Percentiles rank a stretch among this genome's conserved stretches.
phyloP scores from a whole-genome alignment of 2,329 filamentous ascomycete genomes.

The Chrysoporthe austroafricana region DNA sequence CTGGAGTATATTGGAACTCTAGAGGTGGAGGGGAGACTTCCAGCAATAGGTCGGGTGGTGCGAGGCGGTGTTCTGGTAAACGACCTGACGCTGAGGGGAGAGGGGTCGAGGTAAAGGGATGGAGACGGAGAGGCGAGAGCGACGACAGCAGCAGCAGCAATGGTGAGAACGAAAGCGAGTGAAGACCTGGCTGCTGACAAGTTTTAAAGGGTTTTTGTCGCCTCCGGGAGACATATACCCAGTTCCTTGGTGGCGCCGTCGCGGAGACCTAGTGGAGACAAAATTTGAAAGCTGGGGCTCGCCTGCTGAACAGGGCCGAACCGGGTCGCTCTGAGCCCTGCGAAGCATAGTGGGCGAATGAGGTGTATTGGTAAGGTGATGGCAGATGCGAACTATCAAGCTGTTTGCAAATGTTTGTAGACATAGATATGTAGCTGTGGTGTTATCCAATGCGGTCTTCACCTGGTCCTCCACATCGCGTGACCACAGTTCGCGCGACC shows the following conservation, averaged over 20 bases:
- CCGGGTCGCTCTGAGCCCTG: conserved; percentile 6
- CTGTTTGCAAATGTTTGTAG: conserved; percentile 28
- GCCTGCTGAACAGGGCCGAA: conserved; percentile 21
- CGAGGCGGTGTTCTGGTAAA: not conserved
- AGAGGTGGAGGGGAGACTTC: not conserved
- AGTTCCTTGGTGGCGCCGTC: conserved; percentile 15
- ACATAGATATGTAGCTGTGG: conserved; percentile 18
- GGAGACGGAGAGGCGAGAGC: not conserved
- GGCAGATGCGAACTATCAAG: conserved; percentile 19
- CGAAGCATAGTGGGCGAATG: conserved; percentile 10
- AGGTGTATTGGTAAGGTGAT: conserved; percentile 23
- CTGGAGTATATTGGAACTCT: not conserved
- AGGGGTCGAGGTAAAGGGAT: not conserved
- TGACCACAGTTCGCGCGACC: not conserved
- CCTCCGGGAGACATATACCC: not conserved
- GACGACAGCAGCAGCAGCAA: not conserved
- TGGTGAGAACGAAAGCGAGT: not conserved
- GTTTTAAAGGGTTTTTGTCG: conserved; percentile 21
- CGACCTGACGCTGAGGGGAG: not conserved
- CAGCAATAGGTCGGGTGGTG: not conserved
- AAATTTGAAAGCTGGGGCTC: conserved; percentile 24
- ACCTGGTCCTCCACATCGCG: not conserved
- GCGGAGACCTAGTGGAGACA: conserved; percentile 18
- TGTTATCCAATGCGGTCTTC: not conserved
- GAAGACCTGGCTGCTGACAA: not conserved